Base-by-base conservation (phyloP, 495 filamentous ascomycete genomes). In the Penicillium subrubescens region DNA sequence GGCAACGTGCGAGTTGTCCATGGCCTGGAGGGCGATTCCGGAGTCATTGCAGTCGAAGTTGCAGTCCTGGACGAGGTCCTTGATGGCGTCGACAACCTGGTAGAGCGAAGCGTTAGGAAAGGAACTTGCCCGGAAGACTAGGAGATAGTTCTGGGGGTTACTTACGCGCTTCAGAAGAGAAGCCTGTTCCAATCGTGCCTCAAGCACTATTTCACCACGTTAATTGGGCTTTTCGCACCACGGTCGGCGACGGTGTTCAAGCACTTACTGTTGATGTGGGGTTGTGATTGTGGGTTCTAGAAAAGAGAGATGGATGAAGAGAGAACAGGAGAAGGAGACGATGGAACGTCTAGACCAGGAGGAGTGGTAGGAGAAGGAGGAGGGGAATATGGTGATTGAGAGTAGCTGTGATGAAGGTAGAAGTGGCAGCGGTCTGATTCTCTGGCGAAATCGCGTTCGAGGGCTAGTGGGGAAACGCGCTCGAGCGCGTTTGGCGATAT, bases 31-130 rank as follows among this genome's bases (percentile, higher is more conserved):
- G 57, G 93, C 93, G 77, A 99, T 94, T 57, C 95, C 95, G 66
- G 92, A 92, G 86, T 99, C 95, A 90, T 98, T 99, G 90, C 96
- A 99, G 83, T 99, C 95, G 82, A 99, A 99, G 82, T 99, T 99
- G 87, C 96, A 98, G 82, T 98, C 94, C 81, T 98, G 95, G 56
- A 99, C 95, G 31, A 99, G 88, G 72, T 99, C 96, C 81, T 97
- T 98, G 88, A 99, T 97, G 63, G 95, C 92, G 78, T 98, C 96
- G 78, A 98, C 94, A 67, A 97, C 92, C 94, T 97, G 70, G 65
- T 62, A 57, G 37, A 65, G 41, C 5, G 5, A 21, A 43, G n/a
- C 4, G 51, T 67, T 25, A 67, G 64, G 43, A 61, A 6, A 27
- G 44, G 48, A 27, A 35, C 14, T 2, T 14, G 50, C 23, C 53